Evolutionary conservation across 352 stramenopile genomes (phyloP).

Genomic region (Globisporangium nunn): DNA sequence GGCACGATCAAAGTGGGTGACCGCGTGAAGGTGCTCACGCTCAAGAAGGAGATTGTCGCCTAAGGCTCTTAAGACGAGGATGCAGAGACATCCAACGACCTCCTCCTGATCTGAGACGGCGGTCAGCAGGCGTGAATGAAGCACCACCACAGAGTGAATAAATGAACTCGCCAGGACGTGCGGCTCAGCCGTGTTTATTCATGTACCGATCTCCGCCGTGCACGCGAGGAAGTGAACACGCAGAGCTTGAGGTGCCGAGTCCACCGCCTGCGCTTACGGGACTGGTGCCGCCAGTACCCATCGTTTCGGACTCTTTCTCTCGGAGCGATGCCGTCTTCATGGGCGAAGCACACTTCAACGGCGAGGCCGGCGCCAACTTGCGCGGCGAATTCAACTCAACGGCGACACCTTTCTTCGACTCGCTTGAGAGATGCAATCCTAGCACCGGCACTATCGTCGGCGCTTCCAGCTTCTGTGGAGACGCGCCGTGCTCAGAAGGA

Average conservation of each 20-base stretch:
- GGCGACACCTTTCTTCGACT: neutral
- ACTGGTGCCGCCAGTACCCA: neutral
- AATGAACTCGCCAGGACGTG: neutral
- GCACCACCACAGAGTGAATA: too few species aligned
- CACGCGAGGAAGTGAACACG: slow-evolving; percentile 40
- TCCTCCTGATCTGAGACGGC: too few species aligned
- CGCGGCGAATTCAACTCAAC: neutral
- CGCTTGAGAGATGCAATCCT: neutral
- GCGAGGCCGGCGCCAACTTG: neutral
- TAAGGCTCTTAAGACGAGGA: slow-evolving; percentile 8
- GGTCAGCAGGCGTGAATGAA: neutral
- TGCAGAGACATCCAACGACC: neutral
- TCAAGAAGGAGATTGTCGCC: slow-evolving; percentile 50
- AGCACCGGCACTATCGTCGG: neutral
- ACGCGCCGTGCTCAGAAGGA: neutral
- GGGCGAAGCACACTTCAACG: slow-evolving; percentile 5
- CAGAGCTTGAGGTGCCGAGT: slow-evolving; percentile 7
- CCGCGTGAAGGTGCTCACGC: slow-evolving; percentile 53
- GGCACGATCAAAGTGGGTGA: slow-evolving; percentile 35
- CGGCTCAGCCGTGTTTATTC: slow-evolving; percentile 15
- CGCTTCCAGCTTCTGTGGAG: slow-evolving; percentile 9
- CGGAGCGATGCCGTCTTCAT: slow-evolving; percentile 9
- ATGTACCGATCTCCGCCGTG: slow-evolving; percentile 48
- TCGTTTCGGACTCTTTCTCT: slow-evolving; percentile 10
- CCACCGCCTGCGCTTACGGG: neutral